Base-by-base conservation (phyloP, 306 rosid genomes). In the Dalbergia cultrata region DNA sequence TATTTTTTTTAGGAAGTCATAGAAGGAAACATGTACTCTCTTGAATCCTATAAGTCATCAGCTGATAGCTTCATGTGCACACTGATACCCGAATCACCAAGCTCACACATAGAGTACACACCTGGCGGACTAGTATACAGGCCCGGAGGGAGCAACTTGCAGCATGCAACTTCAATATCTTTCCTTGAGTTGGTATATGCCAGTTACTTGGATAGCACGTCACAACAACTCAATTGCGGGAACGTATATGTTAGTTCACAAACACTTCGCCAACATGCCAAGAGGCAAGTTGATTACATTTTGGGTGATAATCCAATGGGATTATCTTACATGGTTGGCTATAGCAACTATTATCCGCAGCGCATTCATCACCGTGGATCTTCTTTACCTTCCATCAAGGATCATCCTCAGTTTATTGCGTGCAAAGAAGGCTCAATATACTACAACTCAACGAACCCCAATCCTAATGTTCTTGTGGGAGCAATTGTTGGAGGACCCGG, bases 81-180 rank as follows among this genome's bases (percentile, higher is more conserved):
- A 0, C 80, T 94, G 9, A 79, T 94, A 34, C 95, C 95, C 0
- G 89, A 90, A 43, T 85, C 98, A 10, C 84, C 93, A 2, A 80
- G 90, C 17, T 81, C 90, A 26, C 97, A 89, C 87, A 85, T 92
- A 8, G 87, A 88, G 9, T 90, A 89, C 92, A 85, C 90, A 0
- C 92, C 95, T 4, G 98, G 95, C 13, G 98, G 95, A 45, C 92
- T 94, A 72, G 80, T 94, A n/a, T 90, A 86, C 89, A 90, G 83
- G 77, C 92, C 95, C 3, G 98, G 98, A 8, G 97, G 98, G 33
- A 94, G 97, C 92, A 94, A 94, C 56, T 47, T 94, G 41, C 98
- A 94, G 31, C 98, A 94, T 59, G 86, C 89, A 21, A 90, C 98
- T 16, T 89, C 98, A 68, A 87, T 94, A 41, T 72, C 98, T 7